These are phyloP conservation scores for Lepiota venenata DNA, from an alignment of 768 basidiomycete genomes.

Conservation along the genomic window DNA sequence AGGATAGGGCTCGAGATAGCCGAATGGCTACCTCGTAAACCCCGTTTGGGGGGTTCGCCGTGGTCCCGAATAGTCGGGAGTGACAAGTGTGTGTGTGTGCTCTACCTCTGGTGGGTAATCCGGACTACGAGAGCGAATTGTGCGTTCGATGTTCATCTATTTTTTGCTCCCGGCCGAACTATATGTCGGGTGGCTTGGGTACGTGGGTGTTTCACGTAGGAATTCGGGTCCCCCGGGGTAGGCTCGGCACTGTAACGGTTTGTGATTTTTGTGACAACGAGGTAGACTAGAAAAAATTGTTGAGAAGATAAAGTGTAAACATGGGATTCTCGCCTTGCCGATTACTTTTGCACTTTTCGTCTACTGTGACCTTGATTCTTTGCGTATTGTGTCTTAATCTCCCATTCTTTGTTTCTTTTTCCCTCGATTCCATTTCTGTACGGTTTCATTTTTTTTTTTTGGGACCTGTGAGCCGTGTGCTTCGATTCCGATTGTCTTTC, in stretches of 20 bases:
- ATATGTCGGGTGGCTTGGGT: neutral
- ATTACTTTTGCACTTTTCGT: too few species aligned
- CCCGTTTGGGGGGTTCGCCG: constrained; percentile 12
- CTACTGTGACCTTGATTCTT: too few species aligned
- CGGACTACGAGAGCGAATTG: neutral
- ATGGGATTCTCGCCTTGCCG: too few species aligned
- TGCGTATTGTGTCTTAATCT: too few species aligned
- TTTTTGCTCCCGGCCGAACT: constrained; percentile 4
- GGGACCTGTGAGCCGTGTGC: neutral
- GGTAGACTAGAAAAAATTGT: neutral
- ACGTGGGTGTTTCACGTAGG: neutral
- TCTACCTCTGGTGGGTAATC: neutral
- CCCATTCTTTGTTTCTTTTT: neutral
- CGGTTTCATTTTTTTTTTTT: neutral
- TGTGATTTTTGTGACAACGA: neutral
- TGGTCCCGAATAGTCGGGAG: constrained; percentile 2
- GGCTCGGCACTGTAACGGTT: neutral
- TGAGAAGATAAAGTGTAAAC: neutral
- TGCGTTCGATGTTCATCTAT: constrained; percentile 3
- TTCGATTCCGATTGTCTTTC: neutral
- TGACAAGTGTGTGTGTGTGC: neutral
- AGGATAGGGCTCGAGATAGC: constrained; percentile 19
- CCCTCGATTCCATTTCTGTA: neutral
- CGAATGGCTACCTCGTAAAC: constrained; percentile 29
- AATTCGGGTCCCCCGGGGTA: neutral